Evolutionary conservation across 176 grass and related monocot genomes (phyloP), one percentile per base, ranked within the genome.

Genomic region (Oryza nivara): DNA sequence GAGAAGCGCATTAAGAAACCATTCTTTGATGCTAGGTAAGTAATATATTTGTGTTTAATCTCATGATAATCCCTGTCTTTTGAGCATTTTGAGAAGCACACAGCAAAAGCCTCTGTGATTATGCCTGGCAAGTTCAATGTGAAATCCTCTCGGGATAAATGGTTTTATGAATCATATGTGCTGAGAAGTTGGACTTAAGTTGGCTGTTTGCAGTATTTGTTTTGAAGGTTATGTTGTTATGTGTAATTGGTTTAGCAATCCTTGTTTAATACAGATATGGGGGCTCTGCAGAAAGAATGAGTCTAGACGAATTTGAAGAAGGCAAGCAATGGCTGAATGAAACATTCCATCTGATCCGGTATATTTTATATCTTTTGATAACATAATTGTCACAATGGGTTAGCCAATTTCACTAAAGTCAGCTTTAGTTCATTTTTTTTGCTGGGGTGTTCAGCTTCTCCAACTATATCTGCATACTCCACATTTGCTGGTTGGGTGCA

Each of bases 281-380:
- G 38, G 92, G 56, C 58, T 84, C 77, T 76, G 79, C 60, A 20
- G 80, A 93, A 67, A 82, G 92, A 73, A 96, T 99, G 92, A 92
- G 34, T 79, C 28, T 5, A 51, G 70, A 92, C 26, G 93, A 99
- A 56, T 85, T 96, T 19, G 88, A 96, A 87, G 51, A 61, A 85
- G 93, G 97, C 78, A 99, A 96, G 72, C 5, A 91, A 77, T 99
- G 93, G 97, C 78, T 99, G 38, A 79, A 99, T 23, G 82, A 96
- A 44, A 92, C 91, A 58, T 99, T 99, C 82, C 87, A 94, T 92
- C 83, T 99, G n/a, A 99, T 99, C 70, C 30, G 93, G 96, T 96
- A 90, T 78, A 67, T 77, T 12, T 78, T 22, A 43, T 41, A 70
- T 76, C 63, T 63, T 23, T 22, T 72, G 15, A 15, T 65, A 73